These are phyloP conservation scores for Aspergillus sp. DNA, from an alignment of 2,329 filamentous ascomycete species.

Conservation along the genomic window DNA sequence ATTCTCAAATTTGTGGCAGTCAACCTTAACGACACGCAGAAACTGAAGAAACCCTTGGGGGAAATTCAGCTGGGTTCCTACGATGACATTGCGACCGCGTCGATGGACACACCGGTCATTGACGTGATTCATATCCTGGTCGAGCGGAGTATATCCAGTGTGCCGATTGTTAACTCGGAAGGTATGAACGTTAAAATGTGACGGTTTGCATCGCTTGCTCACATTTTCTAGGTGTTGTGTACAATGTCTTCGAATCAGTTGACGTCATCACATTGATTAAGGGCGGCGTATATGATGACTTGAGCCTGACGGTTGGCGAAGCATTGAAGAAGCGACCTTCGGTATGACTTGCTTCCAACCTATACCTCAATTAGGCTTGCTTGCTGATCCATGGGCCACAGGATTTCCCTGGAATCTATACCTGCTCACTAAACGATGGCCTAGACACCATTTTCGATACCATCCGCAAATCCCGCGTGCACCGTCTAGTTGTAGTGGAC, in stretches of 20 bases:
- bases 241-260: slow-evolving; percentile 97
- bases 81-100: slow-evolving; percentile 73
- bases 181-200: slow-evolving; percentile 34
- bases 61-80: slow-evolving; percentile 88
- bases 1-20: slow-evolving; percentile 99
- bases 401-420: slow-evolving; percentile 96
- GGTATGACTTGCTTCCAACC: slow-evolving; percentile 40
- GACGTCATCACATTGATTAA: slow-evolving; percentile 97
- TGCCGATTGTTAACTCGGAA: slow-evolving; percentile 85
- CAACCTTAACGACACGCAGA: slow-evolving; percentile 84
- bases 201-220: not conserved
- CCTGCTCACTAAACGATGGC: slow-evolving; percentile 85
- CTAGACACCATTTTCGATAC: slow-evolving; percentile 97
- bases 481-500: slow-evolving; percentile 89
- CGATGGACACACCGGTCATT: slow-evolving; percentile 87
- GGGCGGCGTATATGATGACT: slow-evolving; percentile 86
- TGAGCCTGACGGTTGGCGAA: slow-evolving; percentile 82
- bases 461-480: slow-evolving; percentile 89
- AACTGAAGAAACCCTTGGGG: slow-evolving; percentile 80
- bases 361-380: slow-evolving; percentile 39
- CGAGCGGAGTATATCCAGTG: slow-evolving; percentile 86
- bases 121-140: slow-evolving; percentile 94
- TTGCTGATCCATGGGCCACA: slow-evolving; percentile 28
- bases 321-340: slow-evolving; percentile 82
- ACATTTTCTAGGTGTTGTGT: slow-evolving; percentile 58